Percentiles rank a stretch among this genome's conserved stretches.
phyloP scores from a whole-genome alignment of 306 rosid genomes.

The Parietaria judaica region DNA sequence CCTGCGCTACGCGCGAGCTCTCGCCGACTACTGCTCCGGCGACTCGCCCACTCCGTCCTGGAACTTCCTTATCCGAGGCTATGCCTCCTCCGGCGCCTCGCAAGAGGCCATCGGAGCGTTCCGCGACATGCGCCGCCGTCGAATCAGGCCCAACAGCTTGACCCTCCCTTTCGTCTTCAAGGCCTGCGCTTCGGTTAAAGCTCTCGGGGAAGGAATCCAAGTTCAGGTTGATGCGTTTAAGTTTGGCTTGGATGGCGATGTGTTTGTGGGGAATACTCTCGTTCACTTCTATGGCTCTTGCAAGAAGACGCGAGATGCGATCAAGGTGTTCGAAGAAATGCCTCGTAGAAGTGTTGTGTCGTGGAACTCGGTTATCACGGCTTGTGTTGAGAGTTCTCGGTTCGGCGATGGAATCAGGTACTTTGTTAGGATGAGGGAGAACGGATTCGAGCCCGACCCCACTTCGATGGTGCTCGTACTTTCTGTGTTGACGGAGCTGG shows the following conservation, averaged over 20 bases:
- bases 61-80: constrained; percentile 75
- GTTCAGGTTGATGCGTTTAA: constrained; percentile 49
- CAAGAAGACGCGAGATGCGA: constrained; percentile 42
- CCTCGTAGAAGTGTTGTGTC: constrained; percentile 55
- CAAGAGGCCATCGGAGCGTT: constrained; percentile 44
- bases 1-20: constrained; percentile 44
- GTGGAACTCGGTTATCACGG: constrained; percentile 68
- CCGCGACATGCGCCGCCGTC: constrained; percentile 43
- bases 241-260: constrained; percentile 56
- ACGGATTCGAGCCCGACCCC: constrained; percentile 68
- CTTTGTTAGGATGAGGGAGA: constrained; percentile 51
- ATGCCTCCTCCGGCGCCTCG: constrained; percentile 42
- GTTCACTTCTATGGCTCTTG: constrained; percentile 61
- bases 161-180: constrained; percentile 70
- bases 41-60: constrained; percentile 44
- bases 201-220: constrained; percentile 54
- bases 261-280: constrained; percentile 64
- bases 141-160: constrained; percentile 46
- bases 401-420: constrained; percentile 41
- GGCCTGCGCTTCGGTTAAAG: constrained; percentile 37
- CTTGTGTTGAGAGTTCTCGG: constrained; percentile 59
- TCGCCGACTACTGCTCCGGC: constrained; percentile 24
- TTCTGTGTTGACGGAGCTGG: constrained; percentile 61
- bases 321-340: constrained; percentile 63
- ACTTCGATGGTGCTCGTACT: constrained; percentile 77